Percentiles rank a stretch among this genome's conserved stretches.
phyloP scores from a whole-genome alignment of 768 basidiomycete species.

The Psilocybe sp. region DNA sequence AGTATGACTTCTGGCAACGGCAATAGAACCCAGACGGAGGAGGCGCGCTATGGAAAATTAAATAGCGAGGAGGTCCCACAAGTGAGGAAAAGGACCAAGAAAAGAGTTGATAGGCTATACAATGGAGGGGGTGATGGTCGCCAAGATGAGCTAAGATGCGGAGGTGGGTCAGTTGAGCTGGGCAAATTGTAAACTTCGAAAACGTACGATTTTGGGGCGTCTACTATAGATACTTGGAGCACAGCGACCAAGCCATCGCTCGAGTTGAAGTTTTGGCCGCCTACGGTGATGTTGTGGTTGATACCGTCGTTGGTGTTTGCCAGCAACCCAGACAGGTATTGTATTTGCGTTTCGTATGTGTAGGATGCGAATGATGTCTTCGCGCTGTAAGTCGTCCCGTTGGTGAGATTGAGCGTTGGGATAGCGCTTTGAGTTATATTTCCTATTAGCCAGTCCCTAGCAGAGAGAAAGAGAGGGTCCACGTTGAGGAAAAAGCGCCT shows the following conservation, averaged over 20 bases:
- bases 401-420: conserved; percentile 48
- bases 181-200: background rate
- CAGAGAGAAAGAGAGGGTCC: conserved; percentile 2
- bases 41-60: too few relatives aligned
- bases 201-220: conserved; percentile 32
- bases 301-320: conserved; percentile 65
- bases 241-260: conserved; percentile 85
- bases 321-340: conserved; percentile 71
- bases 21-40: too few relatives aligned
- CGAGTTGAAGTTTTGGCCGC: conserved; percentile 49
- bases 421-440: conserved; percentile 65
- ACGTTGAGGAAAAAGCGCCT: background rate
- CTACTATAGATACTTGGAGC: conserved; percentile 65
- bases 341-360: conserved; percentile 68
- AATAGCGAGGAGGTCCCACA: conserved; percentile 6
- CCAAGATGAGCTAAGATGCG: conserved; percentile 14
- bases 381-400: conserved; percentile 59
- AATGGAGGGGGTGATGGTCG: conserved; percentile 14
- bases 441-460: conserved; percentile 82
- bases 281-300: conserved; percentile 63
- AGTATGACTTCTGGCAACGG: too few relatives aligned
- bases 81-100: conserved; percentile 5
- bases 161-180: background rate
- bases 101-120: conserved; percentile 14
- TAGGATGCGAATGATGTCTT: conserved; percentile 62